Conservation (phyloP, 768 basidiomycete species). For the Hydnum rufescens region DNA sequence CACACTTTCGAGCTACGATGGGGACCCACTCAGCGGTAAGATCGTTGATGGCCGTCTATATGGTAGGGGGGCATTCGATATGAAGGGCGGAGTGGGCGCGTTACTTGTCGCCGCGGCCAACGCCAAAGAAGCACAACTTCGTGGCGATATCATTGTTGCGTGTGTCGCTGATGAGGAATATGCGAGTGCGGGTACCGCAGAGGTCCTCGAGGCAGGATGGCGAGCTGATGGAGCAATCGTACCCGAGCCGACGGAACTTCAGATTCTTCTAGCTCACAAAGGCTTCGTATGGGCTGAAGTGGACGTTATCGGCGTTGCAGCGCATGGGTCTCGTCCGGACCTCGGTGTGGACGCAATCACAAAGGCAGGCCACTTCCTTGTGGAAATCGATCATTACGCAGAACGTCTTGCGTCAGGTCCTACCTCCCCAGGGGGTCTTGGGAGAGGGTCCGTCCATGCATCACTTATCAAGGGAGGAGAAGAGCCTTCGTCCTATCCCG, state of each 20-base stretch:
- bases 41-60: constrained; percentile 4
- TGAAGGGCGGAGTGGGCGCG: constrained; percentile 10
- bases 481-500: constrained; percentile 8
- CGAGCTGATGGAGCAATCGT: constrained; percentile 8
- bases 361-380: constrained; percentile 8
- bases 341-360: constrained; percentile 10
- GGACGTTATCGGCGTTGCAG: constrained; percentile 5
- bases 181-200: constrained; percentile 6
- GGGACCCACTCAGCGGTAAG: constrained; percentile 7
- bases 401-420: neutral
- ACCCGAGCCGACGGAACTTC: constrained; percentile 8
- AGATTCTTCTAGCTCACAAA: constrained; percentile 6
- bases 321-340: constrained; percentile 10
- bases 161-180: constrained; percentile 11
- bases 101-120: constrained; percentile 2
- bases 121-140: neutral
- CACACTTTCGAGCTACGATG: constrained; percentile 1
- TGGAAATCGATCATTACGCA: constrained; percentile 3
- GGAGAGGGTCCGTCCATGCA: constrained; percentile 3
- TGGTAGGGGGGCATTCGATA: constrained; percentile 8
- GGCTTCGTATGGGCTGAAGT: constrained; percentile 7
- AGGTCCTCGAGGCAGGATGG: constrained; percentile 5
- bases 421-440: too few relatives aligned
- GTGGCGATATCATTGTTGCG: neutral
- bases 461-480: constrained; percentile 9